phyloP scores from a whole-genome alignment of 202 grass and related monocot genomes.

The Dendrocalamus latiflorus region DNA sequence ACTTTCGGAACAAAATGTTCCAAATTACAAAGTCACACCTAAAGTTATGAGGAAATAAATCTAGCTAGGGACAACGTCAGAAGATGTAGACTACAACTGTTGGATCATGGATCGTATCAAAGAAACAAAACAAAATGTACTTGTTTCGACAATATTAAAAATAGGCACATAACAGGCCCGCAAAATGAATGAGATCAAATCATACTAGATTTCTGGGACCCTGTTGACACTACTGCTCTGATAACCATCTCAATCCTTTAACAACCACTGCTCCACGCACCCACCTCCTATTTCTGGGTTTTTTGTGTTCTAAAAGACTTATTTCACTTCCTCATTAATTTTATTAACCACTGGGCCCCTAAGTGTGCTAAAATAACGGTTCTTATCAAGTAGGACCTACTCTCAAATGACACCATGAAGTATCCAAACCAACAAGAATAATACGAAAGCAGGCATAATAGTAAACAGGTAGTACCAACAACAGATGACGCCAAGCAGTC shows the following conservation, averaged over 20 bases:
- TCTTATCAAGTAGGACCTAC: too few species aligned
- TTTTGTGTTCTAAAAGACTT: not conserved
- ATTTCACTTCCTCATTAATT: not conserved
- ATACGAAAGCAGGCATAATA: not conserved
- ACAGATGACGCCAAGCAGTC: not conserved
- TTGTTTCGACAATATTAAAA: too few species aligned
- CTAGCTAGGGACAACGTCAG: not conserved
- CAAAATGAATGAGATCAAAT: not conserved
- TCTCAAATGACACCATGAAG: constrained; percentile 12
- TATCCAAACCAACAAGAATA: not conserved
- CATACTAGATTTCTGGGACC: not conserved
- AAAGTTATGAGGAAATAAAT: not conserved
- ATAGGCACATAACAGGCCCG: not conserved
- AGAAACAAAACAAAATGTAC: not conserved
- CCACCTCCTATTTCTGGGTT: not conserved
- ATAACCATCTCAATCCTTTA: not conserved
- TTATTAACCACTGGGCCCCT: not conserved
- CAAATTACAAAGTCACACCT: too few species aligned
- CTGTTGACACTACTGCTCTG: too few species aligned
- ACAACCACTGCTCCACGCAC: not conserved
- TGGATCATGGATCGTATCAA: not conserved
- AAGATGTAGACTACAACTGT: not conserved
- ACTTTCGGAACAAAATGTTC: not conserved
- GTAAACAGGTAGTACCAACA: not conserved
- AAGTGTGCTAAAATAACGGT: too few species aligned